Conservation (phyloP, 257 asterid species). For the Lithospermum erythrorhizon region DNA sequence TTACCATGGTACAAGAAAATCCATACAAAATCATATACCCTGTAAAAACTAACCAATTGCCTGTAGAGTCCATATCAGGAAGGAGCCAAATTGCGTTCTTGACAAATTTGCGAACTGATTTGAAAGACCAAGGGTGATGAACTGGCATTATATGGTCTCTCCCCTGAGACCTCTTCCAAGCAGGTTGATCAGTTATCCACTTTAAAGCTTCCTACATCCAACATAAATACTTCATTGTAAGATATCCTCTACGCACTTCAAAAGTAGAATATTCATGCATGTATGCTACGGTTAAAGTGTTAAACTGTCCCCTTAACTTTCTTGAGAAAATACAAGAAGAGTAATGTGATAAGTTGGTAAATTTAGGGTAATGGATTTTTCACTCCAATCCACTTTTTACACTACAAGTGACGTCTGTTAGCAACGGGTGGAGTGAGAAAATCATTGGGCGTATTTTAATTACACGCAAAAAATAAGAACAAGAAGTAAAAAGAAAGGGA, state of each 20-base stretch:
- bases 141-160: constrained; percentile 98
- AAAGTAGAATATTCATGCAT: too few species aligned
- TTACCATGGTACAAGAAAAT: neutral
- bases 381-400: too few species aligned
- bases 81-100: constrained; percentile 95
- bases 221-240: constrained; percentile 3
- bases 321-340: too few species aligned
- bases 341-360: too few species aligned
- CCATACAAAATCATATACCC: neutral
- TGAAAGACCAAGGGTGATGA: constrained; percentile 99
- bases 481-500: too few species aligned
- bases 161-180: constrained; percentile 96
- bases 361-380: too few species aligned
- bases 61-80: constrained; percentile 99
- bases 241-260: constrained; percentile 6
- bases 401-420: too few species aligned
- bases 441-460: too few species aligned
- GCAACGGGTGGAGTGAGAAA: too few species aligned
- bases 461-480: too few species aligned
- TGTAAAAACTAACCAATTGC: constrained; percentile 61
- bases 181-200: constrained; percentile 93
- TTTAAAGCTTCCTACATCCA: constrained; percentile 69
- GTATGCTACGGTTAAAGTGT: too few species aligned
- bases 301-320: too few species aligned
- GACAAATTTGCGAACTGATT: constrained; percentile 80